A percentile compares a stretch with the other conserved stretches of the same genome.
These are phyloP conservation scores for Panaeolus papilionaceus DNA, from an alignment of 768 basidiomycete species.

Conservation along the genomic window DNA sequence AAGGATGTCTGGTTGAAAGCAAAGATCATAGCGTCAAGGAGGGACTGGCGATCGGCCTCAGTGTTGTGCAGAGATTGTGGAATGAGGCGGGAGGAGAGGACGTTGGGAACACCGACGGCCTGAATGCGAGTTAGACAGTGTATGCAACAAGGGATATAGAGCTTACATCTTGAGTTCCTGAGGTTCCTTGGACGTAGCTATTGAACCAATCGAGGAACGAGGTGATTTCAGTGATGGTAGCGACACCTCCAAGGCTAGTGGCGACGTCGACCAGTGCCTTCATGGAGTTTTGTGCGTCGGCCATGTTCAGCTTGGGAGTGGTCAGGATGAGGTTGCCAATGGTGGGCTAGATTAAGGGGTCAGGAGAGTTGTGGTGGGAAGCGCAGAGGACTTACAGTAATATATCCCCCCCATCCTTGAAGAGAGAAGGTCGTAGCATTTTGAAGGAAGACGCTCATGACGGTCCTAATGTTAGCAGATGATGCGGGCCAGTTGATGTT, in stretches of 20 bases:
- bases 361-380: not conserved
- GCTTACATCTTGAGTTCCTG: conserved; percentile 15
- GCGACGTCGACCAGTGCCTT: conserved; percentile 9
- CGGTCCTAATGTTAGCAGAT: not conserved
- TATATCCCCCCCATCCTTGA: not conserved
- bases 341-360: not conserved
- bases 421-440: not conserved
- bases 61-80: conserved; percentile 35
- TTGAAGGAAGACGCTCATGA: not conserved
- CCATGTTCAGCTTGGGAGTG: conserved; percentile 7
- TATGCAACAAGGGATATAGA: not conserved
- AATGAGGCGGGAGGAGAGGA: conserved; percentile 34
- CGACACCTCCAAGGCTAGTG: not conserved
- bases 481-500: not conserved
- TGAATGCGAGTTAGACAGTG: conserved; percentile 13
- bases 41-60: conserved; percentile 18
- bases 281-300: conserved; percentile 9
- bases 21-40: conserved; percentile 23
- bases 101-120: conserved; percentile 30
- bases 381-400: not conserved
- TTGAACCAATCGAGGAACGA: conserved; percentile 14
- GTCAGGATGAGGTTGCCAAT: conserved; percentile 11
- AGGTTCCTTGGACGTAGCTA: not conserved
- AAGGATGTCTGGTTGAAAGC: conserved; percentile 21
- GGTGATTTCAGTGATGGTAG: not conserved